These are phyloP conservation scores for Pulveroboletus sp. DNA, from an alignment of 768 basidiomycete species.

Conservation along the genomic window DNA sequence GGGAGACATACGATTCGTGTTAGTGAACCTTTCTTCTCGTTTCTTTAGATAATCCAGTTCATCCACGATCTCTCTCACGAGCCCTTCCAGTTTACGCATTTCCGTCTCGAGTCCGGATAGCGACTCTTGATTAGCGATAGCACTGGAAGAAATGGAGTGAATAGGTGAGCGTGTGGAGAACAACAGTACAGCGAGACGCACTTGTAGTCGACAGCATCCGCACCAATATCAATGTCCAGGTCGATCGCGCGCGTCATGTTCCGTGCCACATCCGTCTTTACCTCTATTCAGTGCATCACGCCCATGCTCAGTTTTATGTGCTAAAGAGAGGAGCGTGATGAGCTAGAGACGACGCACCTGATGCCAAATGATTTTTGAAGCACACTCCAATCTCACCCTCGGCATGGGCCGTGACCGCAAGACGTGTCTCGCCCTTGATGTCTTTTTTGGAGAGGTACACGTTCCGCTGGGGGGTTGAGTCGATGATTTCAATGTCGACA, in stretches of 20 bases:
- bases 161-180: background rate
- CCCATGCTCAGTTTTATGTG: background rate
- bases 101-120: slow-evolving; percentile 94
- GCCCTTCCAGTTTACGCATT: slow-evolving; percentile 94
- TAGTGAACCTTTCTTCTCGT: slow-evolving; percentile 83
- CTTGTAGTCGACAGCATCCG: slow-evolving; percentile 99
- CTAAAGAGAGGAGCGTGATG: background rate
- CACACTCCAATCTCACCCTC: slow-evolving; percentile 96
- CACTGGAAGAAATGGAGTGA: slow-evolving; percentile 43
- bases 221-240: slow-evolving; percentile 95
- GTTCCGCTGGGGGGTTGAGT: slow-evolving; percentile 79
- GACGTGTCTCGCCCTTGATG: slow-evolving; percentile 85
- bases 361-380: slow-evolving; percentile 75
- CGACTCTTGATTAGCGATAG: slow-evolving; percentile 98
- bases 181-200: slow-evolving; percentile 38
- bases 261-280: slow-evolving; percentile 41
- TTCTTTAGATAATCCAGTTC: slow-evolving; percentile 88
- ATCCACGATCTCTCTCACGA: slow-evolving; percentile 92
- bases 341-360: slow-evolving; percentile 40
- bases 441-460: slow-evolving; percentile 86
- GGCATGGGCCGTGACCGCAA: slow-evolving; percentile 90
- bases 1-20: slow-evolving; percentile 75
- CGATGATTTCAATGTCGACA: slow-evolving; percentile 91
- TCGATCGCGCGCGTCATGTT: slow-evolving; percentile 71
- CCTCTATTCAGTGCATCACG: slow-evolving; percentile 31